Base-by-base conservation (phyloP, 345 rosid genomes). In the Ceriops tagal region DNA sequence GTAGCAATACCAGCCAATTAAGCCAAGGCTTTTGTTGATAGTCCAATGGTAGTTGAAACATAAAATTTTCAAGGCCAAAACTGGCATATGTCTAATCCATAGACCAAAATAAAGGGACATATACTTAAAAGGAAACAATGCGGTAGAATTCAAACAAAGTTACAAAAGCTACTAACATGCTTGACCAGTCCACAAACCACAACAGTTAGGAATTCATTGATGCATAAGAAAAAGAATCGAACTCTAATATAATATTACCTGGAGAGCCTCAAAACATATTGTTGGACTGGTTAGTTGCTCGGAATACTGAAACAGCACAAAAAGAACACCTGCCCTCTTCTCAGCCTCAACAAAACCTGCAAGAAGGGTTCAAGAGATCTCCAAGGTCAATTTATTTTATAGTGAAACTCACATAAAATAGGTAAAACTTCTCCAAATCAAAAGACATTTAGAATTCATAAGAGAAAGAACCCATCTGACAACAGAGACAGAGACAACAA, bases 181-280 rank as follows among this genome's bases (percentile, higher is more conserved):
- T 37, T n/a, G 57, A 22, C 34, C 57, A 46, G 19, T 24, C 27
- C 26, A n/a, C 61, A 22, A 52, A 47, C 60, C 21, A n/a, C 53
- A 5, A 20, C 7, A 31, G 2, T 19, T 43, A 68, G 18, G 27
- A 70, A 53, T 71, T 56, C 70, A 67, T 52, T 27, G 58, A 77
- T 18, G 62, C 1, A 69, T 26, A 59, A 65, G 64, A 63, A 19
- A 57, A 26, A 64, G 35, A 21, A 59, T 34, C 7, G 6, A 56
- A 51, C 51, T 43, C 68, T 60, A 55, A 63, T 57, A 57, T 55
- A 61, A 61, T 59, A 64, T 75, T 82, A 91, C 98, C 96, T 89
- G 96, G 69, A 93, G 89, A 65, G 97, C 82, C 87, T 91, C 98
- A 81, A 89, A 73, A 81, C 92, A 89, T 71, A 82, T 81, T 53